phyloP scores from a whole-genome alignment of 768 basidiomycete genomes.

The Collybia mongolica region DNA sequence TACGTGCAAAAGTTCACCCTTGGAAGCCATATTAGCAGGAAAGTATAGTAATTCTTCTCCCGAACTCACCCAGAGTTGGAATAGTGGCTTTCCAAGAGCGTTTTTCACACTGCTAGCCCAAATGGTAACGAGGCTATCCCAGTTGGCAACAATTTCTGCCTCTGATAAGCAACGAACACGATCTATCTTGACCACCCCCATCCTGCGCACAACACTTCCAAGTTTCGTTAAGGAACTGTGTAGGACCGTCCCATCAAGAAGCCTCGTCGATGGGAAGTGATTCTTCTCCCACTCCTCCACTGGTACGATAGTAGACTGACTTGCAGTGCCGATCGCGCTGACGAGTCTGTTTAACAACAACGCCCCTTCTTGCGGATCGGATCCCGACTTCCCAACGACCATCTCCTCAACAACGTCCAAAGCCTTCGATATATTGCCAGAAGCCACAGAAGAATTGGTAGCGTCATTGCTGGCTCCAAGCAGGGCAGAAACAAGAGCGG shows the following conservation, averaged over 20 bases:
- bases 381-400: slow-evolving; percentile 22
- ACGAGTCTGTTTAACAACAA: slow-evolving; percentile 35
- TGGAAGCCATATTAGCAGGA: slow-evolving; percentile 1
- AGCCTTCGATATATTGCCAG: slow-evolving; percentile 27
- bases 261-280: slow-evolving; percentile 24
- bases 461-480: slow-evolving; percentile 19
- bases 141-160: slow-evolving; percentile 35
- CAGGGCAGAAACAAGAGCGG: slow-evolving; percentile 37
- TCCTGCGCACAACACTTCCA: slow-evolving; percentile 20
- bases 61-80: slow-evolving; percentile 16
- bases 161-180: slow-evolving; percentile 33
- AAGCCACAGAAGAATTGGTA: slow-evolving; percentile 1
- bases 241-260: slow-evolving; percentile 48
- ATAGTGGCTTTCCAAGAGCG: slow-evolving; percentile 12
- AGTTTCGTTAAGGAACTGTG: slow-evolving; percentile 23
- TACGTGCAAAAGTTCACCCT: slow-evolving; percentile 39
- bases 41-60: not conserved
- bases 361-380: slow-evolving; percentile 29
- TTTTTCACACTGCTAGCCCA: slow-evolving; percentile 32
- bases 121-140: slow-evolving; percentile 33
- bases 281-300: slow-evolving; percentile 9
- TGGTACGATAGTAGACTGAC: slow-evolving; percentile 1
- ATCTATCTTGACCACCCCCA: slow-evolving; percentile 19
- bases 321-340: slow-evolving; percentile 22
- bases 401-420: slow-evolving; percentile 38